Conservation (phyloP, 2,329 filamentous ascomycete genomes). For the Pseudodiploospora longispora region DNA sequence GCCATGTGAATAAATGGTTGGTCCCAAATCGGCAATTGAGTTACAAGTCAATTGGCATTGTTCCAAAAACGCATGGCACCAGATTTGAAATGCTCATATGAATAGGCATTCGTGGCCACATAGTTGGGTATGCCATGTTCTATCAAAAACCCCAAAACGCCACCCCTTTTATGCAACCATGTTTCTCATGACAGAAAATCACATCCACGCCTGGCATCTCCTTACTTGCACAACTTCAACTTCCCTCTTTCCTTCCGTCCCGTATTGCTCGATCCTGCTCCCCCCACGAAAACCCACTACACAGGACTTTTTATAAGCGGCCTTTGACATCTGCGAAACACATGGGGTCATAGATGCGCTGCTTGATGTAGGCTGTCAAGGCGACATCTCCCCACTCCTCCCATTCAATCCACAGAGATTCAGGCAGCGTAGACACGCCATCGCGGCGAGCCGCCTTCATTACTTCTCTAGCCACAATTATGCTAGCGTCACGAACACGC, state of each 20-base stretch:
- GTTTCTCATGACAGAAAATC: neutral
- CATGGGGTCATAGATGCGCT: constrained; percentile 51
- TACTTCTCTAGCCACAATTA: constrained; percentile 80
- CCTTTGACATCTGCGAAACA: constrained; percentile 30
- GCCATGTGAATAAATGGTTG: no score
- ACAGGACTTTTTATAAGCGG: constrained; percentile 17
- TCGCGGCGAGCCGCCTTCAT: constrained; percentile 85
- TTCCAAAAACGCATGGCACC: no score
- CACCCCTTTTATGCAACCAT: constrained; percentile 2
- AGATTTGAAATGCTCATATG: no score
- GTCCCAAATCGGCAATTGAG: no score
- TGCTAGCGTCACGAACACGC: constrained; percentile 83
- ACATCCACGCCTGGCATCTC: no score
- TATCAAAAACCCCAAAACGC: neutral
- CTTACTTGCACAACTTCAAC: neutral
- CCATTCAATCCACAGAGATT: constrained; percentile 65
- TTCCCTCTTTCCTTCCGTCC: neutral
- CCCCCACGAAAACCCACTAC: neutral
- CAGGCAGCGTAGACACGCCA: constrained; percentile 61
- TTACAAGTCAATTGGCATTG: no score
- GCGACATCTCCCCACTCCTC: constrained; percentile 62
- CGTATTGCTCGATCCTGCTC: neutral
- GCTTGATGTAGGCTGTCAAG: constrained; percentile 52
- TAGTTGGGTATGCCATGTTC: no score
- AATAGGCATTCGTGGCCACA: no score